Conservation (phyloP, 495 filamentous ascomycete genomes). For the Aspergillus sclerotioniger region DNA sequence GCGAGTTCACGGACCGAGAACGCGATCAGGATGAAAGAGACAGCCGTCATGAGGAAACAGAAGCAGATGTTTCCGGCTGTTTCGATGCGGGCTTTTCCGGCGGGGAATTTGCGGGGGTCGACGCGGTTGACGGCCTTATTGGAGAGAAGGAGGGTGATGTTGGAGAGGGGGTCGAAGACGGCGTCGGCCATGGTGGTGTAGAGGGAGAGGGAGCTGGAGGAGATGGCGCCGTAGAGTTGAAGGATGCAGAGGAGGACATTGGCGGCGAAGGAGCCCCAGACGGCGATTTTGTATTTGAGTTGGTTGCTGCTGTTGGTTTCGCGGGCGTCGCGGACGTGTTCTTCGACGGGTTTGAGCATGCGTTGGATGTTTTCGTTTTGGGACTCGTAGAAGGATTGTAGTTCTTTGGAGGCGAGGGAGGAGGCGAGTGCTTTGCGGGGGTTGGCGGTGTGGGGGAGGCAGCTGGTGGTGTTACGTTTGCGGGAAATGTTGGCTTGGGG, state of each 20-base stretch:
- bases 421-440: conserved; percentile 28
- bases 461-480: conserved; percentile 59
- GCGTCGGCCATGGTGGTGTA: conserved; percentile 99
- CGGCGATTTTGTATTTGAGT: conserved; percentile 82
- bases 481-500: conserved; percentile 68
- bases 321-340: conserved; percentile 77
- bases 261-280: conserved; percentile 83
- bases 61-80: conserved; percentile 96
- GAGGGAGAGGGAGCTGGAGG: conserved; percentile 84
- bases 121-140: conserved; percentile 87
- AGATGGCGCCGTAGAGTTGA: conserved; percentile 85
- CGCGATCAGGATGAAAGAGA: conserved; percentile 87
- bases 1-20: conserved; percentile 73
- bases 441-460: conserved; percentile 21
- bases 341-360: conserved; percentile 88
- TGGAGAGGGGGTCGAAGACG: conserved; percentile 91
- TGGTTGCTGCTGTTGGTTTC: conserved; percentile 78
- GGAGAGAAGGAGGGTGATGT: conserved; percentile 81
- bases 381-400: conserved; percentile 81
- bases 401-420: conserved; percentile 54
- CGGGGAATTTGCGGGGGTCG: conserved; percentile 86
- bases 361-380: conserved; percentile 94
- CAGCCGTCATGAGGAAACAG: conserved; percentile 93
- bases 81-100: conserved; percentile 91
- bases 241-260: conserved; percentile 76